phyloP scores from a whole-genome alignment of 2,329 filamentous ascomycete genomes.

The Hymenoscyphus fructigenus region DNA sequence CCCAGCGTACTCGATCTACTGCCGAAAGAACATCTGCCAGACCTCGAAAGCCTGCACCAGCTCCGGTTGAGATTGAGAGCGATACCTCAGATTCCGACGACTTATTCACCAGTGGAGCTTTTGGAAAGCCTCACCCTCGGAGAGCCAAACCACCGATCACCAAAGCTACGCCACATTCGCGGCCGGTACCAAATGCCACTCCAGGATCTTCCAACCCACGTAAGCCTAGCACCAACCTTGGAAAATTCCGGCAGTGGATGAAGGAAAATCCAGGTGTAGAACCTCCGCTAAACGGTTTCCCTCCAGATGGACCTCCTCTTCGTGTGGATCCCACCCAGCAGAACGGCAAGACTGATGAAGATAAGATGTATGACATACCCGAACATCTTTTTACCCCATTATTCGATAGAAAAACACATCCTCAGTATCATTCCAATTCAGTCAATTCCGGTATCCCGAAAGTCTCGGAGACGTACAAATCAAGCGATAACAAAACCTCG shows the following conservation, averaged over 20 bases:
- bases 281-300: constrained; percentile 22
- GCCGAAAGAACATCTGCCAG: constrained; percentile 14
- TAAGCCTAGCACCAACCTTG: constrained; percentile 25
- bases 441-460: not conserved
- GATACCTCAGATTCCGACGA: constrained; percentile 21
- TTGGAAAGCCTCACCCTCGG: constrained; percentile 11
- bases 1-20: constrained; percentile 22
- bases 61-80: constrained; percentile 8
- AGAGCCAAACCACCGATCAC: constrained; percentile 1
- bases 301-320: constrained; percentile 27
- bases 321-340: constrained; percentile 18
- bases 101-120: constrained; percentile 8
- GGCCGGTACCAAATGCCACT: constrained; percentile 8
- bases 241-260: constrained; percentile 22
- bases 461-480: constrained; percentile 1
- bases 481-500: constrained; percentile 6
- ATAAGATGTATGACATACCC: constrained; percentile 33
- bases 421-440: not conserved
- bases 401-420: not conserved
- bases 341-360: constrained; percentile 20
- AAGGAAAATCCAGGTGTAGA: constrained; percentile 23
- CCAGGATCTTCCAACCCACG: constrained; percentile 18
- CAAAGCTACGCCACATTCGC: not conserved
- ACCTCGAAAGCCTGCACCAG: constrained; percentile 12
- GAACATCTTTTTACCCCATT: not conserved